Percentiles rank a stretch among this genome's conserved stretches.
Evolutionary conservation across 1,284 basidiomycete species (phyloP).

Genomic region (Puccinia triticina): DNA sequence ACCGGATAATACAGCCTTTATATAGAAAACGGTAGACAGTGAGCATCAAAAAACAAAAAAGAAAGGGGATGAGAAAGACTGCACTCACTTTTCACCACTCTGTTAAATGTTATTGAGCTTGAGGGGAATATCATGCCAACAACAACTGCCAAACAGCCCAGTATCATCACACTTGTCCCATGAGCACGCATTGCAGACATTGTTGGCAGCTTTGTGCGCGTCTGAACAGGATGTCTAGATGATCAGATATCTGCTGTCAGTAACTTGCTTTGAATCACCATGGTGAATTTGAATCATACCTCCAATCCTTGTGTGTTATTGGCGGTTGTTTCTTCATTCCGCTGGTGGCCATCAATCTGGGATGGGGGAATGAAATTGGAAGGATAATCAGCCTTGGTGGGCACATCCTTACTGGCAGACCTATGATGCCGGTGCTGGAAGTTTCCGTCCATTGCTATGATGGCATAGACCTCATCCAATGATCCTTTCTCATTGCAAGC

Average conservation of each 20-base stretch:
- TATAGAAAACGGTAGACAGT: too few relatives aligned
- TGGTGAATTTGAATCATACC: too few relatives aligned
- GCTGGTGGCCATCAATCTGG: not conserved
- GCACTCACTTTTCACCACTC: conserved; percentile 11
- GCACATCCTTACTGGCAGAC: not conserved
- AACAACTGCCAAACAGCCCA: not conserved
- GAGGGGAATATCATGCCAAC: not conserved
- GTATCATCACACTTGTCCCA: conserved; percentile 16
- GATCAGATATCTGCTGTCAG: not conserved
- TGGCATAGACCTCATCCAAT: not conserved
- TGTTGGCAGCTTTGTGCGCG: not conserved
- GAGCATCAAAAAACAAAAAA: too few relatives aligned
- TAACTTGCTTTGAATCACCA: not conserved
- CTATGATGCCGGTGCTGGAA: not conserved
- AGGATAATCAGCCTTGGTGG: not conserved
- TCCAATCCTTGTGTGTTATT: too few relatives aligned
- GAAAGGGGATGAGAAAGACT: too few relatives aligned
- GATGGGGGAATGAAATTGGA: not conserved
- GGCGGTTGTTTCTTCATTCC: not conserved
- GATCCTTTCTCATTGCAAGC: not conserved
- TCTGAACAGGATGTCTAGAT: conserved; percentile 6
- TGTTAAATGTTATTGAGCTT: not conserved
- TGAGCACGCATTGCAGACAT: conserved; percentile 7
- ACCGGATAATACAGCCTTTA: too few relatives aligned
- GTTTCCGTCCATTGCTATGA: not conserved